Evolutionary conservation across 2,329 filamentous ascomycete species (phyloP), one percentile per base, ranked within the genome.

Genomic region (Fusarium albosuccineum): DNA sequence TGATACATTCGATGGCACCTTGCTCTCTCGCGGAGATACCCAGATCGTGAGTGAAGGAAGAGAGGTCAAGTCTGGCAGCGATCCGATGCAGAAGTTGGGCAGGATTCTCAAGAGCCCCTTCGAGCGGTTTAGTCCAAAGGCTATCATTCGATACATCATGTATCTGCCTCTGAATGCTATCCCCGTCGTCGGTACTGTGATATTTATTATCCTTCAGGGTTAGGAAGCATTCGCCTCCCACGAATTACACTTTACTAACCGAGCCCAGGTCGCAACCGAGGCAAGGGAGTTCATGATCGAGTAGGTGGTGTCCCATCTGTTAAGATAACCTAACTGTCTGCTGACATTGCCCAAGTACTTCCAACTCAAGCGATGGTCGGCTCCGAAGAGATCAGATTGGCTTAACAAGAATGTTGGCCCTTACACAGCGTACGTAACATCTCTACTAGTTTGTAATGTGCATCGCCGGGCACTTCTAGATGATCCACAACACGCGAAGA

Each of bases 161-260:
- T 96, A 97, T 76, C 83, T 97, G 41, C 94, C 95, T 10, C 85
- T 98, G 63, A 98, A 97, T 81, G 94, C 97, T 76, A 94, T 98
- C 53, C 95, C 95, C 0, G 86, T 97, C 1, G 87, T 97, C 16
- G 95, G 95, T 6, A 97, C 94, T 0, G 82, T 89, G 8, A 81
- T 94, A 5, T 98, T 97, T 78, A 86, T 97, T 34, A 77, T 91
- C 29, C 76, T 97, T 14, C 93, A 97, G 78, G 91, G 91, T 78
- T 78, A 78, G 67, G 59, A 14, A 30, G 29, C 17, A 1, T 1
- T 17, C 9, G 14, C 13, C 27, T 17, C 2, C 10, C 17, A 42
- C 41, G 16, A 66, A 39, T 56, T n/a, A 14, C n/a, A 5, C 36
- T 14, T 26, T 52, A 14, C 62, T 66, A 50, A 59, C 27, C 37